Evolutionary conservation across 768 basidiomycete species (phyloP), one percentile per base, ranked within the genome.

Genomic region (Podaxis sp.): DNA sequence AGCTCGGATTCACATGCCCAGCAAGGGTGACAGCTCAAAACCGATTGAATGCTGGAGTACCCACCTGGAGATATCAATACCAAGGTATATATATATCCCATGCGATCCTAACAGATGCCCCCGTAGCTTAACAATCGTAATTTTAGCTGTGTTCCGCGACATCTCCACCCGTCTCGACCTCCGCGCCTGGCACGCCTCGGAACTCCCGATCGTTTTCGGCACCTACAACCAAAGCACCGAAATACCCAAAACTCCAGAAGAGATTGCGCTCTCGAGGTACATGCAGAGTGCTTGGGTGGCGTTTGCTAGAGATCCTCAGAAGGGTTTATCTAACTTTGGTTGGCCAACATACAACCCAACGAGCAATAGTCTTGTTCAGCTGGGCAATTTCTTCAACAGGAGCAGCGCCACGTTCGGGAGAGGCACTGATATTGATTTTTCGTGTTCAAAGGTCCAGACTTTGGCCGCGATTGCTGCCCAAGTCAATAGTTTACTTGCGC

Each of bases 251-350:
- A 72, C 69, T 11, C 57, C 66, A 12, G 65, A 33, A 8, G 73
- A 72, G 56, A 69, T 74, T n/a, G 66, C 69, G n/a, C 68, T 80
- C 40, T 74, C 78, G 1, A 69, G 63, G 56, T 76, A 73, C 57
- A 58, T 78, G 1, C 78, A 79, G 63, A 64, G 67, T 5, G 77
- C 76, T 0, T 81, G 80, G 79, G 77, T 79, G 1, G 70, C 75
- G 5, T 81, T 81, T 58, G 78, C 78, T n/a, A 72, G 75, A n/a
- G 70, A 79, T 65, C 77, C 78, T 1, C 37, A 57, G 4, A 57
- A 71, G 11, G 77, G 76, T 1, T 61, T 78, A 56, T 49, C 57
- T 0, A 61, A 57, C 13, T 48, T 64, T 20, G 69, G 66, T 12
- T 72, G 71, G 70, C 71, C 71, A 24, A 46, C 53, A 24, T 72